A percentile compares a stretch with the other conserved stretches of the same genome.
Conservation (phyloP, 768 basidiomycete species). For the Russula sp. region DNA sequence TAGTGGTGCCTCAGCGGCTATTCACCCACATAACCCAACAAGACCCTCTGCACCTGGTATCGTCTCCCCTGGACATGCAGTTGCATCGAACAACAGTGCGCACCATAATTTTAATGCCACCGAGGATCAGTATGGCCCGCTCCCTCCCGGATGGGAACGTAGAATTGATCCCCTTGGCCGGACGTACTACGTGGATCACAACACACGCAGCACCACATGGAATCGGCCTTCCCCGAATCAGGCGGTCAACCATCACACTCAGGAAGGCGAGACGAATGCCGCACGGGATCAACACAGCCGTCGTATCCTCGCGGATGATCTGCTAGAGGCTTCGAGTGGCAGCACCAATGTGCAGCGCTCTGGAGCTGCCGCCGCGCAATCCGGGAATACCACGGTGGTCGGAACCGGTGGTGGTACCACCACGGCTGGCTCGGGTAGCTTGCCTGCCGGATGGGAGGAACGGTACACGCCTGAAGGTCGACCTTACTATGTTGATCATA, state of each 20-base stretch:
- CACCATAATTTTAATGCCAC: constrained; percentile 84
- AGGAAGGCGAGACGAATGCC: constrained; percentile 74
- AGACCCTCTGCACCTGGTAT: constrained; percentile 34
- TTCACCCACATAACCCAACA: constrained; percentile 19
- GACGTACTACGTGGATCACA: constrained; percentile 98
- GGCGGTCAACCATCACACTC: constrained; percentile 58
- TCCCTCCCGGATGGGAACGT: constrained; percentile 93
- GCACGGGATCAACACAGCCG: constrained; percentile 83
- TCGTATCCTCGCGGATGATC: constrained; percentile 75
- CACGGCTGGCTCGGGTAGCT: constrained; percentile 72
- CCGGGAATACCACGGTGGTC: constrained; percentile 32
- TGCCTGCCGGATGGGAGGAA: constrained; percentile 99
- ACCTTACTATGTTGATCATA: constrained; percentile 99
- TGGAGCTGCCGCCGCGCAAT: constrained; percentile 27
- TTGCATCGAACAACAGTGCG: constrained; percentile 32
- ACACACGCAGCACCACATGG: constrained; percentile 97
- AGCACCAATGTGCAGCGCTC: constrained; percentile 19
- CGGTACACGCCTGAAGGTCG: constrained; percentile 97
- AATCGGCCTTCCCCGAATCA: constrained; percentile 81
- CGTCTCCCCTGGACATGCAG: constrained; percentile 24
- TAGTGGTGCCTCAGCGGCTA: constrained; percentile 24
- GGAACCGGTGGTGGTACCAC: constrained; percentile 48
- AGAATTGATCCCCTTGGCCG: constrained; percentile 93
- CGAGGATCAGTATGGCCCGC: constrained; percentile 87
- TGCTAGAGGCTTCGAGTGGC: constrained; percentile 61